phyloP scores from a whole-genome alignment of 257 asterid genomes.

The Rauvolfia tetraphylla region DNA sequence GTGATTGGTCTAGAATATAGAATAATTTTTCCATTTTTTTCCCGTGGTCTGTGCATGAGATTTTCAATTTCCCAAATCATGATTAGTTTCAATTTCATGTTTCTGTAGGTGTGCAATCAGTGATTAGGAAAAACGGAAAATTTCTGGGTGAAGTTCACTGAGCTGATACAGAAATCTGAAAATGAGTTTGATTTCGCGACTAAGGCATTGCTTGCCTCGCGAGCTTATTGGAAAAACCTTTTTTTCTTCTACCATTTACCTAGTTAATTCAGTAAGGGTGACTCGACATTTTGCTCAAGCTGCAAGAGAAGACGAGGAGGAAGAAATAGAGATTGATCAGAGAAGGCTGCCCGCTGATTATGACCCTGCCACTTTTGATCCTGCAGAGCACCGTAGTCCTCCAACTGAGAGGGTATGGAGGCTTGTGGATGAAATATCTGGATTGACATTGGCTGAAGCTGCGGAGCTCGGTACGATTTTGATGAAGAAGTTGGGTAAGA shows the following conservation, averaged over 20 bases:
- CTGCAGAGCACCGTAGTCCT: constrained; percentile 81
- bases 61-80: neutral
- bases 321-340: constrained; percentile 68
- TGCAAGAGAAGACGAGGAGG: constrained; percentile 56
- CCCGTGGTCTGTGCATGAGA: neutral
- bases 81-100: neutral
- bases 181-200: constrained; percentile 46
- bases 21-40: neutral
- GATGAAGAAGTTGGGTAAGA: constrained; percentile 36
- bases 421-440: constrained; percentile 74
- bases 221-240: constrained; percentile 30
- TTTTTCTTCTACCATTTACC: constrained; percentile 20
- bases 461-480: constrained; percentile 54
- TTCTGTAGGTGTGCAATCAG: neutral
- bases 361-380: constrained; percentile 67
- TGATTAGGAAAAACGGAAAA: neutral
- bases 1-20: neutral
- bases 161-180: neutral
- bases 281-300: constrained; percentile 51
- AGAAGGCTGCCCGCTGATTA: constrained; percentile 86
- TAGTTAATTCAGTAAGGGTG: constrained; percentile 29
- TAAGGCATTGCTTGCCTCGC: constrained; percentile 40
- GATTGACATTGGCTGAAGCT: constrained; percentile 61
- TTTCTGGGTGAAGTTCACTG: neutral
- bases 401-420: constrained; percentile 75